A percentile compares a stretch with the other conserved stretches of the same genome.
Conservation (phyloP, 495 filamentous ascomycete genomes). For the Daldinia childiae region DNA sequence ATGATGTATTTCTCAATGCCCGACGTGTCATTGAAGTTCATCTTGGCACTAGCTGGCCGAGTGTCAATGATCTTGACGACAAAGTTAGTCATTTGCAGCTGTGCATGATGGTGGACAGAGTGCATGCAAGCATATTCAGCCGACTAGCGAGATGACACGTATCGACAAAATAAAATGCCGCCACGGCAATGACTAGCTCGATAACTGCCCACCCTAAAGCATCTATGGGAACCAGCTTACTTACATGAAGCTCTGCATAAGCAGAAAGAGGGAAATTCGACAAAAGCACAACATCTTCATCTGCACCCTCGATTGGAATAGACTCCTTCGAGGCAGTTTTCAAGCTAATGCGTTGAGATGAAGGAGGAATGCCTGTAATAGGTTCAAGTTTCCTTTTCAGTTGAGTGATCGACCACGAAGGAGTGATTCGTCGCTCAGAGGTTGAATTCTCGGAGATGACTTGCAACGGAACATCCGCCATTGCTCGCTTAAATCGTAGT, state of each 20-base stretch:
- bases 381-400: conserved; percentile 91
- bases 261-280: conserved; percentile 70
- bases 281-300: conserved; percentile 73
- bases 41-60: conserved; percentile 73
- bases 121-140: conserved; percentile 9
- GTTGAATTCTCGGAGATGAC: conserved; percentile 79
- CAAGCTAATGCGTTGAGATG: conserved; percentile 76
- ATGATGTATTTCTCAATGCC: conserved; percentile 87
- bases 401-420: conserved; percentile 88
- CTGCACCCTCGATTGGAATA: conserved; percentile 66
- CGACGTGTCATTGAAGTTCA: conserved; percentile 80
- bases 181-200: conserved; percentile 13
- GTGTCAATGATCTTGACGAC: conserved; percentile 76
- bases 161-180: conserved; percentile 14
- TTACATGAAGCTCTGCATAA: conserved; percentile 81
- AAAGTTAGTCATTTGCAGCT: conserved; percentile 21
- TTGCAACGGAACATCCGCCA: conserved; percentile 83
- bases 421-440: conserved; percentile 88
- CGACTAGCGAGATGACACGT: conserved; percentile 25
- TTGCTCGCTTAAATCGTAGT: conserved; percentile 56
- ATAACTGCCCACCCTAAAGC: conserved; percentile 10
- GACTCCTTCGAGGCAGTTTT: conserved; percentile 64
- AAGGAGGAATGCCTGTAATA: conserved; percentile 89
- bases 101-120: conserved; percentile 14
- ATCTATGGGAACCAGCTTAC: conserved; percentile 46